phyloP scores from a whole-genome alignment of 257 asterid genomes.

The Solanum neorickii region DNA sequence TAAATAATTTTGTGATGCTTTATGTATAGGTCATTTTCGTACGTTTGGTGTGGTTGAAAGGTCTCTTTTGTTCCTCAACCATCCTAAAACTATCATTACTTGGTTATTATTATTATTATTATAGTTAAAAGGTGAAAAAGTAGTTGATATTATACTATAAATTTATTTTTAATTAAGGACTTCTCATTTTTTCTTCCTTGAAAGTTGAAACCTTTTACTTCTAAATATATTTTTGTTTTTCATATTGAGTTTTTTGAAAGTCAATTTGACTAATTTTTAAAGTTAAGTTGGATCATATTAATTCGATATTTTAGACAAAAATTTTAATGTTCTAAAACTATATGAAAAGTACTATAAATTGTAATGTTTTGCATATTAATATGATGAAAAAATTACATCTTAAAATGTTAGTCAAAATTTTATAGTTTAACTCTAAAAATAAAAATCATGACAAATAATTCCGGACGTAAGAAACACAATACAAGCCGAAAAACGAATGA shows the following conservation, averaged over 20 bases:
- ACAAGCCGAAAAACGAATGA: background rate
- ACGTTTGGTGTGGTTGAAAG: background rate
- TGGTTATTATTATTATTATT: background rate
- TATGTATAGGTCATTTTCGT: background rate
- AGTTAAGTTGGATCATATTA: too few relatives aligned
- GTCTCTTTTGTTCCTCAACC: background rate
- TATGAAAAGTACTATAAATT: too few relatives aligned
- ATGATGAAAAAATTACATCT: too few relatives aligned
- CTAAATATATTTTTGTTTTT: background rate
- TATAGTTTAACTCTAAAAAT: too few relatives aligned
- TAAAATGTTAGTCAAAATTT: too few relatives aligned
- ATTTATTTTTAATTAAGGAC: too few relatives aligned
- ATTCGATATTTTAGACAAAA: too few relatives aligned
- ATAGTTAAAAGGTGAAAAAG: background rate
- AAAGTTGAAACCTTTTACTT: background rate
- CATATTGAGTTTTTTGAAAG: accelerated
- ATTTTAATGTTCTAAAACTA: too few relatives aligned
- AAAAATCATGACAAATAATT: too few relatives aligned
- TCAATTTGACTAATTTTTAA: too few relatives aligned
- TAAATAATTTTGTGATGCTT: background rate
- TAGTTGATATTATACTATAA: background rate
- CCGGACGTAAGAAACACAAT: accelerated
- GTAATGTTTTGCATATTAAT: too few relatives aligned
- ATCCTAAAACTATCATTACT: background rate
- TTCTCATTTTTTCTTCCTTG: background rate